These are phyloP conservation scores for Adenanthera pavonina DNA, from an alignment of 306 rosid genomes.

Conservation along the genomic window DNA sequence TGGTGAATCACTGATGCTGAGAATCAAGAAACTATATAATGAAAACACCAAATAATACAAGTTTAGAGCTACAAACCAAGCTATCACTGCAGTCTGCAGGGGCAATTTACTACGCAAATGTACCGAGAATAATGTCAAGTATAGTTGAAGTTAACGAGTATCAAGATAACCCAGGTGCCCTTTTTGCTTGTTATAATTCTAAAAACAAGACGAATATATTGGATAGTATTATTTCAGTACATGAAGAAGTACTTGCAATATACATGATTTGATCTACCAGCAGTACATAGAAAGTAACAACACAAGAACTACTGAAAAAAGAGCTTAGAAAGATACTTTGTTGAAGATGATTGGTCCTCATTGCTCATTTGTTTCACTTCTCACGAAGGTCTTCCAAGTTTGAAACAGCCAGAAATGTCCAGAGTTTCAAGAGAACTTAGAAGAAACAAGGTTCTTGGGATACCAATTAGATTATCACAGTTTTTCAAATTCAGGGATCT, in stretches of 20 bases:
- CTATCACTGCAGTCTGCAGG: too few species aligned
- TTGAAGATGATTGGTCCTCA: not conserved
- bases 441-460: not conserved
- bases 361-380: not conserved
- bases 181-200: not conserved
- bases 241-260: not conserved
- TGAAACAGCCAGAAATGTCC: not conserved
- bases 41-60: too few species aligned
- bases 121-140: too few species aligned
- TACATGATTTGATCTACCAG: not conserved
- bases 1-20: too few species aligned
- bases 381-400: slow-evolving; percentile 3
- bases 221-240: not conserved
- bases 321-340: not conserved
- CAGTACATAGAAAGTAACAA: not conserved
- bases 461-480: not conserved
- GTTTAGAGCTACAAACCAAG: too few species aligned
- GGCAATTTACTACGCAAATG: too few species aligned
- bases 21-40: too few species aligned
- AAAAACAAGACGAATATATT: not conserved
- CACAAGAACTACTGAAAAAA: not conserved
- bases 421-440: slow-evolving; percentile 19
- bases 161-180: too few species aligned
- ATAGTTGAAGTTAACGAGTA: too few species aligned
- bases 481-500: not conserved